A percentile compares a stretch with the other conserved stretches of the same genome.
phyloP scores from a whole-genome alignment of 2,329 filamentous ascomycete species.

The Coniosporium tulheliwenetii region DNA sequence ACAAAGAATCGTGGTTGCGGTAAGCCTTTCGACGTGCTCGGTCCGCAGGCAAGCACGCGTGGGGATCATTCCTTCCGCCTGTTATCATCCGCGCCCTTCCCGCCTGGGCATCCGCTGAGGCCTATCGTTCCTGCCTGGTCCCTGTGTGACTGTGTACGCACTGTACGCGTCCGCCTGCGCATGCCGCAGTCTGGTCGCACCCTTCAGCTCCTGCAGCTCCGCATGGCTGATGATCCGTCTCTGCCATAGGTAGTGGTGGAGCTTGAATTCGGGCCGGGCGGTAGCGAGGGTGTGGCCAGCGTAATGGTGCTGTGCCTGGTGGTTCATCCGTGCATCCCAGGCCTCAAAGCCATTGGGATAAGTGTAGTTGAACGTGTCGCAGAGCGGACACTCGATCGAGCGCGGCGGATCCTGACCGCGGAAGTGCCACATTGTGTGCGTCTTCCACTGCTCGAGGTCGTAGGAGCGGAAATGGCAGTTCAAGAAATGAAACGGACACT shows the following conservation, averaged over 20 bases:
- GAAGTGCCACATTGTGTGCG: conserved; percentile 17
- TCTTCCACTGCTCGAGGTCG: conserved; percentile 13
- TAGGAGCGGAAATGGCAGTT: conserved; percentile 11
- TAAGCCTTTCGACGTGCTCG: too few relatives aligned
- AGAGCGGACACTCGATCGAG: conserved; percentile 15
- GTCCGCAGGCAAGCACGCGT: too few relatives aligned
- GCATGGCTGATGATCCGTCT: conserved; percentile 14
- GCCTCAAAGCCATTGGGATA: conserved; percentile 6
- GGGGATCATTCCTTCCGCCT: too few relatives aligned
- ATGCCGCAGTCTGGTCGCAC: not conserved
- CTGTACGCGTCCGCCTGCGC: too few relatives aligned
- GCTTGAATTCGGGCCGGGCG: conserved; percentile 13
- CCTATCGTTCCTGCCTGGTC: too few relatives aligned
- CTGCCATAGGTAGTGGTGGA: conserved; percentile 16
- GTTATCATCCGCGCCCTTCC: too few relatives aligned
- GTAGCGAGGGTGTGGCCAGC: conserved; percentile 11
- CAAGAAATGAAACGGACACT: conserved; percentile 19
- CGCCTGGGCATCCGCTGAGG: too few relatives aligned
- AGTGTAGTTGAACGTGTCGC: conserved; percentile 10
- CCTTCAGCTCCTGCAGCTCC: conserved; percentile 16
- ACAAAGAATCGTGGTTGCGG: too few relatives aligned
- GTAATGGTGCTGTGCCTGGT: conserved; percentile 13
- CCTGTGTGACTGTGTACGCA: too few relatives aligned
- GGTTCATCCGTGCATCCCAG: conserved; percentile 14
- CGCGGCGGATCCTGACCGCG: conserved; percentile 15